Percentiles rank a stretch among this genome's conserved stretches.
Evolutionary conservation across 1,139 yeast species (phyloP).

Genomic region (Geotrichum fermentans): DNA sequence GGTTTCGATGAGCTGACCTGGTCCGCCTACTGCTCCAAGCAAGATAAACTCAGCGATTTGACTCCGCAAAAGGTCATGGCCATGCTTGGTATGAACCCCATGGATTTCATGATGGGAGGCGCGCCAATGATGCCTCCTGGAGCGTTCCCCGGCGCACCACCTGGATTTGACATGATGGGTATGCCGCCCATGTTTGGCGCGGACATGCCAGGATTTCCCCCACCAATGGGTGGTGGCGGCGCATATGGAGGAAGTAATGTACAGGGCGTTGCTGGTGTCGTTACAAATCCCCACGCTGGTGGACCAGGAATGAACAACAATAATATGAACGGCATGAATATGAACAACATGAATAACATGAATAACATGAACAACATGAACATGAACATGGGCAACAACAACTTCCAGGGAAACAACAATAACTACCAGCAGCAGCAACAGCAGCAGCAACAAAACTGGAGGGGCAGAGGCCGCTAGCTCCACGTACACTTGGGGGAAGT

Average conservation of each 20-base stretch:
- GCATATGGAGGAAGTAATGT: slow-evolving; percentile 18
- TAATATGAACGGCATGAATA: background rate
- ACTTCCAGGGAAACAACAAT: background rate
- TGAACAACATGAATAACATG: too few species aligned
- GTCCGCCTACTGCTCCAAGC: slow-evolving; percentile 88
- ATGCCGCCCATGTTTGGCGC: slow-evolving; percentile 18
- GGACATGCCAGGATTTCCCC: slow-evolving; percentile 20
- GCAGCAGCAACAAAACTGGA: background rate
- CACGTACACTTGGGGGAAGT: too few species aligned
- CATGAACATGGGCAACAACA: background rate
- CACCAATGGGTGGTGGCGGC: slow-evolving; percentile 1
- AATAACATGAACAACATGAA: background rate
- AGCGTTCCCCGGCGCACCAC: slow-evolving; percentile 36
- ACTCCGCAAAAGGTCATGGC: slow-evolving; percentile 50
- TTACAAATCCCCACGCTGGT: background rate
- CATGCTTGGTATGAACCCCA: slow-evolving; percentile 22
- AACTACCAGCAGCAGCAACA: background rate
- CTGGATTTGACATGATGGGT: slow-evolving; percentile 29
- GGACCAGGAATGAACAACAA: background rate
- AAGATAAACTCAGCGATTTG: slow-evolving; percentile 75
- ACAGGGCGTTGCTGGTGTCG: background rate
- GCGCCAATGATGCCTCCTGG: slow-evolving; percentile 21
- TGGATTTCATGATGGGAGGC: slow-evolving; percentile 24
- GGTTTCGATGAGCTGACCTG: slow-evolving; percentile 96
- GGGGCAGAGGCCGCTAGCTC: background rate